phyloP scores from a whole-genome alignment of 176 grass and related monocot genomes.

The Bolboschoenus planiculmis region DNA sequence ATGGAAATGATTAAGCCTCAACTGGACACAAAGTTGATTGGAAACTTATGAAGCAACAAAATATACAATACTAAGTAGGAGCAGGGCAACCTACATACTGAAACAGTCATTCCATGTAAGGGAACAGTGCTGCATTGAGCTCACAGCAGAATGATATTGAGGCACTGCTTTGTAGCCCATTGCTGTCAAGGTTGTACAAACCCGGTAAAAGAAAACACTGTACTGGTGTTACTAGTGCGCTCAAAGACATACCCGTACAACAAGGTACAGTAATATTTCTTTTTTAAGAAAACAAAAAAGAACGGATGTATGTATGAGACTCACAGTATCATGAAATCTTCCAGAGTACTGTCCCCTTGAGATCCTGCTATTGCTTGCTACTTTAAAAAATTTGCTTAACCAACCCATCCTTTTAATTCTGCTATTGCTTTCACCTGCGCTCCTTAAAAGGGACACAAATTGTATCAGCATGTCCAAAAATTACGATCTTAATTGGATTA shows the following conservation, averaged over 20 bases:
- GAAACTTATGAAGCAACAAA: neutral
- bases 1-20: neutral
- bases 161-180: neutral
- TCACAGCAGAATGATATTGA: neutral
- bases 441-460: neutral
- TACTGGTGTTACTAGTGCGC: neutral
- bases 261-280: neutral
- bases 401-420: slow-evolving; percentile 48
- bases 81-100: neutral
- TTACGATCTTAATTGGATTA: neutral
- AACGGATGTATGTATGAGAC: neutral
- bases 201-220: neutral
- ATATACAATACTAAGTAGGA: neutral
- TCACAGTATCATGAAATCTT: slow-evolving; percentile 18
- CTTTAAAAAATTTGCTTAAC: slow-evolving; percentile 73
- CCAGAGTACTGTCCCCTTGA: slow-evolving; percentile 75
- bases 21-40: neutral
- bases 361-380: slow-evolving; percentile 51
- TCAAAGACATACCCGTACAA: neutral
- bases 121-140: neutral
- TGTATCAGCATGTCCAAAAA: neutral
- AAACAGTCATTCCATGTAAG: neutral
- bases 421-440: neutral
- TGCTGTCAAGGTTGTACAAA: neutral
- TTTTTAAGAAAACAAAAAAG: neutral